Percentiles rank a stretch among this genome's conserved stretches.
These are phyloP conservation scores for Penicillium sp. DNA, from an alignment of 2,329 filamentous ascomycete genomes.

Conservation along the genomic window DNA sequence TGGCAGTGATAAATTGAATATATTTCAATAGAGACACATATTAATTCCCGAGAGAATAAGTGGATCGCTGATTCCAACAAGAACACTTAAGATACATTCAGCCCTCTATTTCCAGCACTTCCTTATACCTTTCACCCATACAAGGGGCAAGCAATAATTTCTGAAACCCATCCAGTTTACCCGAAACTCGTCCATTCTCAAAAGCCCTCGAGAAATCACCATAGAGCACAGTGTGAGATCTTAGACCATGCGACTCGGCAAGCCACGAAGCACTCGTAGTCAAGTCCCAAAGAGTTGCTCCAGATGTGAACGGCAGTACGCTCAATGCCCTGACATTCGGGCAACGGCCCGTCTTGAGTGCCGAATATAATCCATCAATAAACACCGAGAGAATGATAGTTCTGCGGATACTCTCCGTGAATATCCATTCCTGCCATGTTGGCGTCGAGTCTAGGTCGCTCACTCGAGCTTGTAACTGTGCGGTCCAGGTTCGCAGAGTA, in stretches of 20 bases:
- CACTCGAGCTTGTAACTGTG: slow-evolving; percentile 8
- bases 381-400: slow-evolving; percentile 11
- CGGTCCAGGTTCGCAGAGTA: slow-evolving; percentile 1
- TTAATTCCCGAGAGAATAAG: no score
- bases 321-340: not conserved
- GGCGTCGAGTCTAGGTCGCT: not conserved
- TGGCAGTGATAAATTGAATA: no score
- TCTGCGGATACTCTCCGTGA: slow-evolving; percentile 13
- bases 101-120: slow-evolving; percentile 1
- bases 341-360: slow-evolving; percentile 5
- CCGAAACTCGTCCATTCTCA: slow-evolving; percentile 3
- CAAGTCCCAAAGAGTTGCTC: slow-evolving; percentile 1
- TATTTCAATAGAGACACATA: no score
- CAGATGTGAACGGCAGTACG: slow-evolving; percentile 6
- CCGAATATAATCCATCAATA: slow-evolving; percentile 7
- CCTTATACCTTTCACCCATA: slow-evolving; percentile 5
- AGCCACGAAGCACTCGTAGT: slow-evolving; percentile 3
- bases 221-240: slow-evolving; percentile 7
- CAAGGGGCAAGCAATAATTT: slow-evolving; percentile 6
- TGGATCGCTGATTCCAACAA: not conserved
- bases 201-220: slow-evolving; percentile 8
- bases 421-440: slow-evolving; percentile 14
- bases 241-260: not conserved
- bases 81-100: not conserved
- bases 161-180: slow-evolving; percentile 5